Conservation (phyloP, 257 asterid genomes). For the Cordia subcordata region DNA sequence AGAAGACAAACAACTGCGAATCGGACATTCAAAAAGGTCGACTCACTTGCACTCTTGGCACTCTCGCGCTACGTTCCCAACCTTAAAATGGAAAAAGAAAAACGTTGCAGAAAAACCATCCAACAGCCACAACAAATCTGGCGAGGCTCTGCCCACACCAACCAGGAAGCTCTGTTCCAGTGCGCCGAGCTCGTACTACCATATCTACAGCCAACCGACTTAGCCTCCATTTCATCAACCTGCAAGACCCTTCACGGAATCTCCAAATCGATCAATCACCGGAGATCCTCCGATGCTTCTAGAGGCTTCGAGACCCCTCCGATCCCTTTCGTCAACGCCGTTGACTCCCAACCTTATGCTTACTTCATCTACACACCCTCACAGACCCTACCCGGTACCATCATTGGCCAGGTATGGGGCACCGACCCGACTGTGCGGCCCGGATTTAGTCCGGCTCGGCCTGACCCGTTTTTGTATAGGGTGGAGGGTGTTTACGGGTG, state of each 20-base stretch:
- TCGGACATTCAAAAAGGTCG: no score
- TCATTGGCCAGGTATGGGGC: constrained; percentile 53
- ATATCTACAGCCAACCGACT: constrained; percentile 48
- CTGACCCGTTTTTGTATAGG: constrained; percentile 57
- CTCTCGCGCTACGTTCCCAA: no score
- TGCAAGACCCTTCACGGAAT: constrained; percentile 43
- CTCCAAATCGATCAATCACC: constrained; percentile 42
- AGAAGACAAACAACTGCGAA: no score
- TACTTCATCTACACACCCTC: constrained; percentile 62
- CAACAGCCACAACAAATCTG: constrained; percentile 8
- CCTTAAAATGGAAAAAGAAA: no score
- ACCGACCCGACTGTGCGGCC: constrained; percentile 18
- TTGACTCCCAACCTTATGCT: constrained; percentile 45
- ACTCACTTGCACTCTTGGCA: no score
- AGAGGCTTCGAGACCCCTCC: constrained; percentile 58
- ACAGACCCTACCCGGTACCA: constrained; percentile 30
- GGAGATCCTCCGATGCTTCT: constrained; percentile 62
- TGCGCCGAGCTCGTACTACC: constrained; percentile 61
- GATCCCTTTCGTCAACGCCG: constrained; percentile 49
- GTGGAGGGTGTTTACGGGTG: constrained; percentile 66
- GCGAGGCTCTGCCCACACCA: not conserved
- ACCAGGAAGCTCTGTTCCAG: constrained; percentile 24
- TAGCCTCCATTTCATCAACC: constrained; percentile 55
- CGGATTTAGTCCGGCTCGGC: not conserved
- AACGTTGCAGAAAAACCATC: constrained; percentile 1